Conservation (phyloP, 768 basidiomycete genomes). For the Mycena maculata region DNA sequence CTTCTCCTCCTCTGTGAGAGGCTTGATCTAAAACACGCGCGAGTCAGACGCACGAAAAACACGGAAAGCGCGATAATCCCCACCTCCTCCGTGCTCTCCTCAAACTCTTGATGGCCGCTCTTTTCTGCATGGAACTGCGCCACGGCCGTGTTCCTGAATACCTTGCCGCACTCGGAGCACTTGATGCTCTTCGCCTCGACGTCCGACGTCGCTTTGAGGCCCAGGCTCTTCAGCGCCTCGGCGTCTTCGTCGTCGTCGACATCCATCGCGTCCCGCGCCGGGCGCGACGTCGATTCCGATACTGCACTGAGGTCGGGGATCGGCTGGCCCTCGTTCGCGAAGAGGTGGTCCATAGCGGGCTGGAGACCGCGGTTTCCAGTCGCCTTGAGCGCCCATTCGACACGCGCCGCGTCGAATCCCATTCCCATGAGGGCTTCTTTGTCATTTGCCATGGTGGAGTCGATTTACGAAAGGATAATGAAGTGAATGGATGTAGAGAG, state of each 20-base stretch:
- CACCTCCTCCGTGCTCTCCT: conserved; percentile 95
- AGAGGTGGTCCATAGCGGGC: conserved; percentile 89
- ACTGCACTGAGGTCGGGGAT: conserved; percentile 72
- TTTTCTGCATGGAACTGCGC: conserved; percentile 96
- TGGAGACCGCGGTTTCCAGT: conserved; percentile 88
- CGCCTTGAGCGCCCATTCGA: conserved; percentile 95
- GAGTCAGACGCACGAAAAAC: conserved; percentile 10
- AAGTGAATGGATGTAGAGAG: too few relatives aligned
- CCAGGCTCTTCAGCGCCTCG: conserved; percentile 66
- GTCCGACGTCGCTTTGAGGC: conserved; percentile 52
- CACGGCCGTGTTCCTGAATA: conserved; percentile 76
- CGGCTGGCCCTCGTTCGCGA: conserved; percentile 82
- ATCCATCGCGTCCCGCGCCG: conserved; percentile 53
- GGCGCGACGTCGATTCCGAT: conserved; percentile 45
- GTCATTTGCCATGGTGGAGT: conserved; percentile 65
- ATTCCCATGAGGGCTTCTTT: conserved; percentile 82
- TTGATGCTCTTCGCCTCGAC: conserved; percentile 88
- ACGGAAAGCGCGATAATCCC: conserved; percentile 14
- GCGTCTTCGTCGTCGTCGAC: conserved; percentile 81
- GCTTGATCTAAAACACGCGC: conserved; percentile 81
- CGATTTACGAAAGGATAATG: too few relatives aligned
- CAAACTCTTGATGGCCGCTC: conserved; percentile 95
- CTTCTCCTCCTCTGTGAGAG: conserved; percentile 95
- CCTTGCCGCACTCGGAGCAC: conserved; percentile 85
- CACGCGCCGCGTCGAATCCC: conserved; percentile 87